Evolutionary conservation across 2,329 filamentous ascomycete species (phyloP), one percentile per base, ranked within the genome.

Genomic region (Microascus cirrosus): DNA sequence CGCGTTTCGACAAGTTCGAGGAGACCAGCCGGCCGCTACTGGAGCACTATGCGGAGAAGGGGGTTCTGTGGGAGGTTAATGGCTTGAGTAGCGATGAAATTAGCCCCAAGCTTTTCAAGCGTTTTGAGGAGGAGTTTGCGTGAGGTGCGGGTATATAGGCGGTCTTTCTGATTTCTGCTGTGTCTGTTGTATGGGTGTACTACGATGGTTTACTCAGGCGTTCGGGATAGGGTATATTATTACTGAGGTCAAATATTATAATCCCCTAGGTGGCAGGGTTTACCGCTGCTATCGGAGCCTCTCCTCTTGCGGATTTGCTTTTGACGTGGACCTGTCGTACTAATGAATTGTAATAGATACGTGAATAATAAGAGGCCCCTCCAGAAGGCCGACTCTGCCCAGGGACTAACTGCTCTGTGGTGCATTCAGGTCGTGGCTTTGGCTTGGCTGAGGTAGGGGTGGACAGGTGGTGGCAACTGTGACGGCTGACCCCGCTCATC

Each of bases 11-110:
- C 66, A 90, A 89, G 67, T 99, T 97, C 67, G 84, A 90, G 65
- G 89, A 96, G 70, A 93, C 87, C 3, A 96, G 89, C 70, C 80
- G 85, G 70, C 88, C 90, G 18, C 74, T 99, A 52, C 77, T 99
- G 20, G 88, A 95, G 64, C 90, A 96, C 72, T 99, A 99, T 68
- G 87, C 89, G 55, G 81, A 82, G 62, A 87, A 87, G 69, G 90
- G 90, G 11, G 85, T 96, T 13, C 74, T 99, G 42, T 90, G 89
- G 82, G 89, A 90, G 61, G 90, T 96, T 3, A 79, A 90, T 64
- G 94, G 94, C 24, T 83, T 92, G 72, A 93, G 85, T 70, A 96
- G 91, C 67, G 90, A 99, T 68, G 94, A 97, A 74, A 99, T 99
- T 65, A 92, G 82, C 57, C 94, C 94, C n/a, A 85, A 91, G 75